Evolutionary conservation across 371 early-diverging fungal genomes (phyloP), one percentile per base, ranked within the genome.

Genomic region (Dinochytrium kinnereticum): DNA sequence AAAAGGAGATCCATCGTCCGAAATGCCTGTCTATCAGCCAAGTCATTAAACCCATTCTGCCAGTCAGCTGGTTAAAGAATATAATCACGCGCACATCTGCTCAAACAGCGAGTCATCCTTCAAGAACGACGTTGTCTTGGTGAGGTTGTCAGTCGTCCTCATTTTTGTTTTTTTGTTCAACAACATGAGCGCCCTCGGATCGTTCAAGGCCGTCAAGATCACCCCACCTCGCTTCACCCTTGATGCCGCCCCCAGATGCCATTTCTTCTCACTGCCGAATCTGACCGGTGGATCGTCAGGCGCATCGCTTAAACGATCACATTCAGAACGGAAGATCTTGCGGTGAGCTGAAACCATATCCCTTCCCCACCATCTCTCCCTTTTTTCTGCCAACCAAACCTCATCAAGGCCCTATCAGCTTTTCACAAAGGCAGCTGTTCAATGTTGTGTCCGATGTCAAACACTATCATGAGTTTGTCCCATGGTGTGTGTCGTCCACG

Each of bases 401-500:
- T 53, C n/a, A 5, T 24, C 26, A 24, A n/a, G 10, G 26, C 26
- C 7, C 5, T 7, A 5, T 53, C 55, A 13, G 89, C 10, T 94
- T 89, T 78, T 90, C 93, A 1, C 92, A 89, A 50, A 79, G 84
- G 36, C 91, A 95, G 79, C 85, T 94, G 17, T 94, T 88, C 73
- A 84, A 86, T 69, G 82, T 95, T 0, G 92, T 94, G 31, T 82
- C 93, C 28, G 90, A 93, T 81, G 91, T 95, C 2, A 83, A 89
- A 49, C 82, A 91, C 38, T 95, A 95, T 75, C 72, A 86, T n/a
- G 72, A 79, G 2, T 95, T 93, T 79, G 84, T 95, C 19, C 95
- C 94, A 2, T 94, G 89, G 81, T 95, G 95, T 78, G 87, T 85
- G 10, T 74, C 83, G 70, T 91, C 93, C 13, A 72, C 76, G 51